A percentile compares a stretch with the other conserved stretches of the same genome.
phyloP scores from a whole-genome alignment of 108 stramenopile genomes.

The Parmales sp. region DNA sequence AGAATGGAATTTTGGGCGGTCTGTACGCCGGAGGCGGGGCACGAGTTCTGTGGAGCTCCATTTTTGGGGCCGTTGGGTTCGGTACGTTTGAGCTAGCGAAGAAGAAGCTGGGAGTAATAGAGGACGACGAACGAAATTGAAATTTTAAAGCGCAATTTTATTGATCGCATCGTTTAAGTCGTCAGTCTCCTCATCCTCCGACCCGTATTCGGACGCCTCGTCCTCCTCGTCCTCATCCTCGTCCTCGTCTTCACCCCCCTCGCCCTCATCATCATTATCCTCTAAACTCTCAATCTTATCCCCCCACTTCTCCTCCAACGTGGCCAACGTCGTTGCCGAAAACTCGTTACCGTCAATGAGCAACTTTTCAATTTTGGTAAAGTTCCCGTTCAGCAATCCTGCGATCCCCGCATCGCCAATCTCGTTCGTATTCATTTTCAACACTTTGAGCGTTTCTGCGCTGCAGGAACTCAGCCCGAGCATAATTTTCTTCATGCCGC shows the following conservation, averaged over 20 bases:
- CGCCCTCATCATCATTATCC: slow-evolving; percentile 32
- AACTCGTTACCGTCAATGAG: slow-evolving; percentile 33
- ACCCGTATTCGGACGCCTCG: slow-evolving; percentile 1
- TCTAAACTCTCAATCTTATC: slow-evolving; percentile 31
- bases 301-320: slow-evolving; percentile 32
- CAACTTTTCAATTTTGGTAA: slow-evolving; percentile 32
- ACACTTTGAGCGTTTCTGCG: no score
- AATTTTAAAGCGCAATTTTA: not conserved
- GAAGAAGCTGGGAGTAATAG: slow-evolving; percentile 16
- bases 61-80: slow-evolving; percentile 45
- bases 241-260: not conserved
- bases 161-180: no score
- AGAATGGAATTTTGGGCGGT: slow-evolving; percentile 25
- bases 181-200: slow-evolving; percentile 19
- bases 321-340: slow-evolving; percentile 18
- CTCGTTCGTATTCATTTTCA: slow-evolving; percentile 30
- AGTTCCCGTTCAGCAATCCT: slow-evolving; percentile 27
- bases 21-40: slow-evolving; percentile 40
- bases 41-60: slow-evolving; percentile 29
- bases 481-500: slow-evolving; percentile 27
- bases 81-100: slow-evolving; percentile 40
- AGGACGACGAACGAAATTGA: not conserved
- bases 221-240: slow-evolving; percentile 15
- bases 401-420: slow-evolving; percentile 15
- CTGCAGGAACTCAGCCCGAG: slow-evolving; percentile 1